Evolutionary conservation across 73 alveolate genomes (phyloP).

Genomic region (Paramecium tetraurelia): DNA sequence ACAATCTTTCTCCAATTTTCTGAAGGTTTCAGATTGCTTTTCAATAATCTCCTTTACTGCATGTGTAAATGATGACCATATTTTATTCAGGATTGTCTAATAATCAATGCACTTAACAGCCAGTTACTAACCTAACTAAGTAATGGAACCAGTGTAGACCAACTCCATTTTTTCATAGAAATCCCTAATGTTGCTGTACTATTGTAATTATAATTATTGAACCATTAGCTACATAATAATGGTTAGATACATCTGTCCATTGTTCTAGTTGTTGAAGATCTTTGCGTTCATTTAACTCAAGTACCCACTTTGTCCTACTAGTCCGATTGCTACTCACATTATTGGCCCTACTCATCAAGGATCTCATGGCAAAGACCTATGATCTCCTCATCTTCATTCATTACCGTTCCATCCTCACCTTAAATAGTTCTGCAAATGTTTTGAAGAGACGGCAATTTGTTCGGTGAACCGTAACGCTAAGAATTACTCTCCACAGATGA

Average conservation of each 20-base stretch:
- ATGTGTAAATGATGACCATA: conserved; percentile 8
- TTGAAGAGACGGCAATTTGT: conserved; percentile 13
- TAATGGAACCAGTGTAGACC: conserved; percentile 32
- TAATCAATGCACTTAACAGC: conserved; percentile 2
- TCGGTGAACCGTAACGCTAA: background rate
- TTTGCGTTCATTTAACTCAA: conserved; percentile 10
- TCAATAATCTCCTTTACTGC: conserved; percentile 39
- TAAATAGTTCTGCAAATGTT: background rate
- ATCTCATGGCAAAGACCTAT: background rate
- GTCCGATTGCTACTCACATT: background rate
- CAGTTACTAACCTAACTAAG: background rate
- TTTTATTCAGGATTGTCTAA: background rate
- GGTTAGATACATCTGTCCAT: background rate
- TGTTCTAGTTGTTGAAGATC: conserved; percentile 6
- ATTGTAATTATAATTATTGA: background rate
- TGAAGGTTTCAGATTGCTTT: background rate
- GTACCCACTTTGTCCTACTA: background rate
- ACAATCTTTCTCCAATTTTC: conserved; percentile 19
- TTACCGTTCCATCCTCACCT: conserved; percentile 52
- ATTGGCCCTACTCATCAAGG: background rate
- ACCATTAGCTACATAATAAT: background rate
- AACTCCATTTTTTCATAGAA: conserved; percentile 33
- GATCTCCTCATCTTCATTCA: background rate
- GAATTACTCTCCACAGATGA: background rate
- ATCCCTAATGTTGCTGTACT: background rate